Percentiles rank a stretch among this genome's conserved stretches.
Evolutionary conservation across 495 filamentous ascomycete species (phyloP).

Genomic region (Aspergillus cristatus): DNA sequence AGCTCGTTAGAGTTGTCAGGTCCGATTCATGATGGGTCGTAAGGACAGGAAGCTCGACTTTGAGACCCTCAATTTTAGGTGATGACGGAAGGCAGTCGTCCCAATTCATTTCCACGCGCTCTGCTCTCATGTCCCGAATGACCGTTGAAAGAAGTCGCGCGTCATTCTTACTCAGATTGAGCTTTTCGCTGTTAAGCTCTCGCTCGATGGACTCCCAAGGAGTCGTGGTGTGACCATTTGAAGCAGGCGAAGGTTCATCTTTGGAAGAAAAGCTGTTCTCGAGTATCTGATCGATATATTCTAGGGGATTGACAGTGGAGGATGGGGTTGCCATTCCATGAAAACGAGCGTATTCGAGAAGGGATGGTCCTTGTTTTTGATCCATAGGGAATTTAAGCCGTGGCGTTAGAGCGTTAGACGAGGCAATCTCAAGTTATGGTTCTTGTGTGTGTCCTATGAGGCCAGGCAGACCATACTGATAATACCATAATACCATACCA

Average conservation of each 20-base stretch:
- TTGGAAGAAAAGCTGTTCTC: background rate
- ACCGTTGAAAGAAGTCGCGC: slow-evolving; percentile 16
- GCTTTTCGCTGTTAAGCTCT: slow-evolving; percentile 9
- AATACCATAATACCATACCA: too few relatives aligned
- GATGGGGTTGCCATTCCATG: slow-evolving; percentile 25
- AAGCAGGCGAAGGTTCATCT: background rate
- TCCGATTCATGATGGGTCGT: slow-evolving; percentile 40
- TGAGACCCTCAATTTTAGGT: slow-evolving; percentile 20
- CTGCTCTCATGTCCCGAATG: slow-evolving; percentile 3
- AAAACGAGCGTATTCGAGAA: slow-evolving; percentile 37
- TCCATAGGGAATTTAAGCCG: slow-evolving; percentile 16
- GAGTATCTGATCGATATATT: slow-evolving; percentile 4
- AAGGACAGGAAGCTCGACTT: slow-evolving; percentile 45
- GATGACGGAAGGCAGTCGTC: slow-evolving; percentile 22
- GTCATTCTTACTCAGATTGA: slow-evolving; percentile 13
- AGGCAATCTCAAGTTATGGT: too few relatives aligned
- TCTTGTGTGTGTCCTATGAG: too few relatives aligned
- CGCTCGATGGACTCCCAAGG: slow-evolving; percentile 4
- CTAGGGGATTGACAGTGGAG: slow-evolving; percentile 14
- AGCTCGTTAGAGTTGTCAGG: slow-evolving; percentile 6
- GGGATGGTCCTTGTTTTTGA: slow-evolving; percentile 13
- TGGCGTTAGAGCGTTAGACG: too few relatives aligned
- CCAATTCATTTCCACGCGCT: slow-evolving; percentile 6
- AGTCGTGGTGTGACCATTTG: background rate
- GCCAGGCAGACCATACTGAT: too few relatives aligned